These are phyloP conservation scores for Irpex sp. DNA, from an alignment of 1,284 basidiomycete species.

Conservation along the genomic window DNA sequence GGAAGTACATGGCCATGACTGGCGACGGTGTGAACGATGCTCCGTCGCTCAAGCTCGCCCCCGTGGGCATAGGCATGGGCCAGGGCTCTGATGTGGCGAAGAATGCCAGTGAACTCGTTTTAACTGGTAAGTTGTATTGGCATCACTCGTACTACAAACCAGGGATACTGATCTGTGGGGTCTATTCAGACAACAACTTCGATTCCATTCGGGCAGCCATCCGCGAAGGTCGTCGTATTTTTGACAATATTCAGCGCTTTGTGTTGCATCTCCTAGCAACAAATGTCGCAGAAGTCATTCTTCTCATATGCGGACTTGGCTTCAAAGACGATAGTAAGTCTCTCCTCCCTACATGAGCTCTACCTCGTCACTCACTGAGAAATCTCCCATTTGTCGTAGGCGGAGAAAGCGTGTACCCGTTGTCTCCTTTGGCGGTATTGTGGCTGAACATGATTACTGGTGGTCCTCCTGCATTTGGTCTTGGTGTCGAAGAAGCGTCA, in stretches of 20 bases:
- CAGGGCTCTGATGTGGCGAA: constrained; percentile 71
- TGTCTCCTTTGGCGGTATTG: constrained; percentile 63
- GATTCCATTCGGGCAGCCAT: constrained; percentile 67
- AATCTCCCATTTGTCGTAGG: constrained; percentile 6
- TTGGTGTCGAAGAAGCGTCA: constrained; percentile 56
- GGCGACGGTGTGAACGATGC: constrained; percentile 64
- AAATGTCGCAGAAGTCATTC: constrained; percentile 59
- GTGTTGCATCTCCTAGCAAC: constrained; percentile 48
- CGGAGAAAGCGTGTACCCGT: constrained; percentile 60
- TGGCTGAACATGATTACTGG: constrained; percentile 54
- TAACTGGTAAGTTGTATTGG: neutral
- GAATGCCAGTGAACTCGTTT: constrained; percentile 56
- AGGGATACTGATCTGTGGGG: neutral
- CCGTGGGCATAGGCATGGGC: constrained; percentile 71
- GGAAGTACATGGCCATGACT: constrained; percentile 44
- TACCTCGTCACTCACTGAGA: neutral
- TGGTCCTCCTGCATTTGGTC: constrained; percentile 54
- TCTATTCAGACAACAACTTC: constrained; percentile 69
- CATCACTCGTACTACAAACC: neutral
- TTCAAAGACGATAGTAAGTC: constrained; percentile 48
- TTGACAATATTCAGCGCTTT: constrained; percentile 44
- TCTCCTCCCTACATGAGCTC: neutral
- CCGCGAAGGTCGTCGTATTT: constrained; percentile 54
- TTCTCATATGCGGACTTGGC: constrained; percentile 61
- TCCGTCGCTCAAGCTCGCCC: constrained; percentile 55